A percentile compares a stretch with the other conserved stretches of the same genome.
Conservation (phyloP, 139 green algal species). For the Microglena sp. region DNA sequence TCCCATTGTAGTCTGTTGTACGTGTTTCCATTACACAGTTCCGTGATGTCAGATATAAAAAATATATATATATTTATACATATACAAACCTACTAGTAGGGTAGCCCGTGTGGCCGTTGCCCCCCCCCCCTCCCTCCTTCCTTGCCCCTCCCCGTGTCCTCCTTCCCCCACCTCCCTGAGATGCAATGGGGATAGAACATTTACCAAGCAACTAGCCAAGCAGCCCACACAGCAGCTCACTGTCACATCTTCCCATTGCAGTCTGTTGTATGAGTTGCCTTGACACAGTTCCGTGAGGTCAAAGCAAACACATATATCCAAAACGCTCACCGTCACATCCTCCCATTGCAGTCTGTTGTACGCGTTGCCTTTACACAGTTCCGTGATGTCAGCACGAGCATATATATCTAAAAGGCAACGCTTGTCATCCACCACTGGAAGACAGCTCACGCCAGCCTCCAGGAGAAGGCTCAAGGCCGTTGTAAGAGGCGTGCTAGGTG, state of each 20-base stretch:
- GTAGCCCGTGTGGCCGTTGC: too few relatives aligned
- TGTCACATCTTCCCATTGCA: neutral
- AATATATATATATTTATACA: too few relatives aligned
- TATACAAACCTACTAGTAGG: too few relatives aligned
- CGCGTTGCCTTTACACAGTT: conserved; percentile 59
- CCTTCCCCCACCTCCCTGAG: too few relatives aligned
- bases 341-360: conserved; percentile 81
- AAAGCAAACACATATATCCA: neutral
- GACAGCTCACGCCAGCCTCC: conserved; percentile 48
- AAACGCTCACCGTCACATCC: conserved; percentile 68
- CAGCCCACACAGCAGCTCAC: neutral
- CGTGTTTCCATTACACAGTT: too few relatives aligned
- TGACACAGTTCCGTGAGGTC: neutral
- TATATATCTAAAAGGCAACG: conserved; percentile 78
- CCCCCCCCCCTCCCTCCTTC: too few relatives aligned
- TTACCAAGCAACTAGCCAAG: neutral
- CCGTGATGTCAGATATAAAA: too few relatives aligned
- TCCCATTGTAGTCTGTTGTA: too few relatives aligned
- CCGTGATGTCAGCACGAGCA: conserved; percentile 76
- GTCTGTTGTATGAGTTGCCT: neutral
- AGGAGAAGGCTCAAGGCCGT: conserved; percentile 67
- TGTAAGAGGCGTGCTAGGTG: conserved; percentile 42
- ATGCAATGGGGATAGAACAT: neutral
- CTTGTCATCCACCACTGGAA: conserved; percentile 75
- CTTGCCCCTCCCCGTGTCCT: too few relatives aligned